Base-by-base conservation (phyloP, 352 stramenopile genomes). In the Pythium aristosporum region DNA sequence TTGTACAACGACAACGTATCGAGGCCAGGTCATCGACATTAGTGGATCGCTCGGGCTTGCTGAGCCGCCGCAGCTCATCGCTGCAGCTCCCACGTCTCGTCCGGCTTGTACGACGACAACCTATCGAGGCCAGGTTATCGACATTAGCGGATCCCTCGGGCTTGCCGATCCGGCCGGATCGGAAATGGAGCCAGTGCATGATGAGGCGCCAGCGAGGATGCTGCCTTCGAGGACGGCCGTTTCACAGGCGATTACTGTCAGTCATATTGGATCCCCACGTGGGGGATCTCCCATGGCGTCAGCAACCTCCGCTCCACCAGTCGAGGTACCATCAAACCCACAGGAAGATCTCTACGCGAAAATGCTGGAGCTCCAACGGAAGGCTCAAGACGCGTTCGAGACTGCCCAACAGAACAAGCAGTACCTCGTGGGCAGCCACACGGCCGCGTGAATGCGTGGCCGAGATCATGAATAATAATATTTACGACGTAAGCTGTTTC, bases 291-390 rank as follows among this genome's bases (percentile, higher is more conserved):
- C 51, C 13, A 3, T 39, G 47, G 18, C 37, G 12, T 20, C 32
- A 0, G 4, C 32, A 15, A 20, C 32, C 8, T 23, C 57, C 2
- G 28, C 13, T 36, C 47, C 47, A 7, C n/a, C 48, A 28, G 21
- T 37, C 16, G 13, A n/a, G 25, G 15, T 49, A 2, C 51, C 39
- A 13, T 12, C 52, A 23, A 6, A n/a, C 16, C 23, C 44, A 16
- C 62, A 65, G 36, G 57, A 42, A 11, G 67, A 76, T 6, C 42
- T 79, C 13, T 62, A 72, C 10, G 44, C 12, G 54, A 69, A 63
- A 34, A 74, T 90, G 55, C 69, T 85, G 25, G 73, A 90, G 50
- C 57, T 90, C 13, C 76, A 75, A 48, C 75, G 72, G 32, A 77
- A 77, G 13, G 81, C 72, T 0, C 73, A 87, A 46, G 71, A 74